Conservation (phyloP, 495 filamentous ascomycete species). For the Penicillium simplicissimum region DNA sequence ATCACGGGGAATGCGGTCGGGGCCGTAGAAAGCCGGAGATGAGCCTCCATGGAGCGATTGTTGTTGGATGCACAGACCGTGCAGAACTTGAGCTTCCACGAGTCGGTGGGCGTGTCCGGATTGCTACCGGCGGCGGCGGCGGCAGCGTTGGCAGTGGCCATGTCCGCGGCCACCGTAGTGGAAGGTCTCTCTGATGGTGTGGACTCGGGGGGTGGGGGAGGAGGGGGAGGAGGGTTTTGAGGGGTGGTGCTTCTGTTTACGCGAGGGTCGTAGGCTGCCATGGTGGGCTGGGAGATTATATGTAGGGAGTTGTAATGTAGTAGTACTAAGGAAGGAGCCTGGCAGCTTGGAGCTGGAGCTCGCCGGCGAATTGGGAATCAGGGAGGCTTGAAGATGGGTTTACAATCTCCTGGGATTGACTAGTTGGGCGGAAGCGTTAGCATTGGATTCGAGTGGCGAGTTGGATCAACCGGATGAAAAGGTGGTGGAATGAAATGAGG, state of each 20-base stretch:
- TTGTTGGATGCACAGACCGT: conserved; percentile 98
- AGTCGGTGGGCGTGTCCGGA: conserved; percentile 51
- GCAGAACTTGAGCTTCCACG: conserved; percentile 90
- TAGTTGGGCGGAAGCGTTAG: conserved; percentile 29
- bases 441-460: conserved; percentile 4
- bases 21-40: conserved; percentile 81
- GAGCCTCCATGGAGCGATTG: conserved; percentile 98
- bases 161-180: conserved; percentile 14
- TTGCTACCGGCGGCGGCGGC: conserved; percentile 25
- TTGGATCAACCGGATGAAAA: not conserved
- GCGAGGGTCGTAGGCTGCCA: conserved; percentile 61
- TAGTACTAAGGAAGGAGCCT: conserved; percentile 14
- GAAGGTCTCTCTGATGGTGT: conserved; percentile 10
- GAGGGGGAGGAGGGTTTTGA: conserved; percentile 49
- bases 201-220: conserved; percentile 50
- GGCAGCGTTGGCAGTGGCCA: conserved; percentile 30
- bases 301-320: conserved; percentile 1
- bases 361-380: conserved; percentile 24
- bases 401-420: conserved; percentile 41
- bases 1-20: conserved; percentile 80
- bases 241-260: conserved; percentile 49
- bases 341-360: not conserved
- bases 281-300: conserved; percentile 29
- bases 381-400: conserved; percentile 43
- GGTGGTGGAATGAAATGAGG: conserved; percentile 7